Evolutionary conservation across 805 yeast species (phyloP).

Genomic region (Hermanozyma aechmeae): DNA sequence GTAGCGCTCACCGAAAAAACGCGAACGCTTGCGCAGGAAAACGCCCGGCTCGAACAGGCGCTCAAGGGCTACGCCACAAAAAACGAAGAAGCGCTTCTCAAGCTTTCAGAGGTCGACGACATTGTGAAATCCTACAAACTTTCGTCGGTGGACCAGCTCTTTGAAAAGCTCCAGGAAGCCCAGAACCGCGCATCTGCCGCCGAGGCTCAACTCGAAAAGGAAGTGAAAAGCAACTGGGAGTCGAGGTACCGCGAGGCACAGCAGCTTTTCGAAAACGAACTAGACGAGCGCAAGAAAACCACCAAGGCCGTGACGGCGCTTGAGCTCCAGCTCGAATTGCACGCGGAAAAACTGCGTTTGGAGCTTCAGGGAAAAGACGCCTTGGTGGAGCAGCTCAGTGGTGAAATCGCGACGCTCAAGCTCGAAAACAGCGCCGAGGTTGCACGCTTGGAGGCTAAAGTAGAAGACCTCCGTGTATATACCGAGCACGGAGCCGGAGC

Average conservation of each 20-base stretch:
- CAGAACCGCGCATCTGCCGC: constrained; percentile 6
- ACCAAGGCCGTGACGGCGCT: constrained; percentile 19
- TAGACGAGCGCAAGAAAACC: constrained; percentile 10
- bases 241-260: constrained; percentile 16
- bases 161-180: constrained; percentile 10
- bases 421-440: constrained; percentile 36
- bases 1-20: constrained; percentile 57
- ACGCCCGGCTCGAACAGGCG: constrained; percentile 20
- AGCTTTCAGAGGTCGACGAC: constrained; percentile 31
- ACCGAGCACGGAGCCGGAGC: too few relatives aligned
- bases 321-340: constrained; percentile 23
- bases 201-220: constrained; percentile 10
- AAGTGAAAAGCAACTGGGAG: constrained; percentile 14
- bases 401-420: constrained; percentile 23
- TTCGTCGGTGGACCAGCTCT: constrained; percentile 19
- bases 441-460: constrained; percentile 52
- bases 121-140: constrained; percentile 18
- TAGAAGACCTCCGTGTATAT: constrained; percentile 59
- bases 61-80: constrained; percentile 20
- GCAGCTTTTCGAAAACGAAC: constrained; percentile 14
- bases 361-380: constrained; percentile 24
- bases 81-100: constrained; percentile 20
- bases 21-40: constrained; percentile 41
- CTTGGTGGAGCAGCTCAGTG: constrained; percentile 20
- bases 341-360: constrained; percentile 15